Conservation (phyloP, 1,284 basidiomycete species). For the Calocybe gambosa region DNA sequence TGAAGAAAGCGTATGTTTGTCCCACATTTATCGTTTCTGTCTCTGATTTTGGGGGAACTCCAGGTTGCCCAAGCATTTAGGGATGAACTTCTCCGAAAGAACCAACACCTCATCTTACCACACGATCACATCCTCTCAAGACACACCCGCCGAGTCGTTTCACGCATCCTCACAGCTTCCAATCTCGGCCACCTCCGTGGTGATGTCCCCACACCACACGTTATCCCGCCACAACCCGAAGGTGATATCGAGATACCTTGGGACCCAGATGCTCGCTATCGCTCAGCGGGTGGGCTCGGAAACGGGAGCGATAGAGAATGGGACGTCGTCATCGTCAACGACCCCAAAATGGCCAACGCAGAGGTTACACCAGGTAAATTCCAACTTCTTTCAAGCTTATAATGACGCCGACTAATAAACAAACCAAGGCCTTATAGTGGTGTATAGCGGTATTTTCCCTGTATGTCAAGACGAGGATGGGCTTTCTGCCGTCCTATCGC, state of each 20-base stretch:
- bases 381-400: background rate
- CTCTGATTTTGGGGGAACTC: background rate
- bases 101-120: constrained; percentile 57
- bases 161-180: constrained; percentile 68
- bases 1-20: background rate
- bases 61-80: constrained; percentile 49
- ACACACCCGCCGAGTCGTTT: constrained; percentile 67
- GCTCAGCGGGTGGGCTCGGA: constrained; percentile 14
- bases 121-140: constrained; percentile 58
- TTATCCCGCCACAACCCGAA: background rate
- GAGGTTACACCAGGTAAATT: constrained; percentile 66
- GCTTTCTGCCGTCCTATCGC: constrained; percentile 81
- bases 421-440: constrained; percentile 53
- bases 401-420: background rate
- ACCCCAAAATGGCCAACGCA: constrained; percentile 72
- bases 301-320: constrained; percentile 40
- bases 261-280: constrained; percentile 25
- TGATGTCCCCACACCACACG: constrained; percentile 14
- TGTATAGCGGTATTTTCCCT: constrained; percentile 88
- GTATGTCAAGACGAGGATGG: constrained; percentile 77
- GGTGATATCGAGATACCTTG: constrained; percentile 24
- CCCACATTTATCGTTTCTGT: background rate
- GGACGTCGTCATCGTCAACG: constrained; percentile 80
- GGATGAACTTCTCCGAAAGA: constrained; percentile 49
- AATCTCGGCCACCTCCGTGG: constrained; percentile 60